Evolutionary conservation across 2,329 filamentous ascomycete species (phyloP), one percentile per base, ranked within the genome.

Genomic region (Phialocephala subalpina): DNA sequence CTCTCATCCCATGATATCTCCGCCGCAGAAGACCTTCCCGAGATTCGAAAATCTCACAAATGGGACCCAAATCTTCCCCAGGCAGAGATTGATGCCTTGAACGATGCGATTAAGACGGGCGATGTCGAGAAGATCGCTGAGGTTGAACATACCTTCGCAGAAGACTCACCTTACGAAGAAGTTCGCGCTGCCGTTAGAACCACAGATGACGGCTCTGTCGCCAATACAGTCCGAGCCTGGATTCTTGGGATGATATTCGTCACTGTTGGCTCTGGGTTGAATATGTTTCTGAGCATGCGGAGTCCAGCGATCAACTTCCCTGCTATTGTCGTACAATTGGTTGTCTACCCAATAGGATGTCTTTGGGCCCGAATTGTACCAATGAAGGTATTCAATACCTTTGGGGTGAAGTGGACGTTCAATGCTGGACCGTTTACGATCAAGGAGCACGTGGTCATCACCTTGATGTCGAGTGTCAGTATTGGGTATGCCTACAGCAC

Each of bases 401-500:
- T 88, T 68, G 87, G 87, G 16, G 60, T 82, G 4, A 77, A 72
- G 29, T 88, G 84, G 82, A 83, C 81, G 29, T 78, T 90, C 29
- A 91, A 90, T 63, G 87, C 89, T 0, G 87, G 88, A 0, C 88
- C 88, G 0, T 91, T 91, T 77, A 91, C 89, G 71, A 83, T 89
- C 75, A 91, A 91, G 77, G 89, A 91, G 73, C 89, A 91, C 75
- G 78, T 86, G 53, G 84, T 91, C 65, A 89, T 91, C 62, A 85
- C 87, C 68, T 59, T 72, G n/a, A 72, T 72, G 68, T 52, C 70
- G 5, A 72, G 66, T 36, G 70, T 72, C 1, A 69, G 66, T 5
- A 70, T 70, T 22, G 42, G 66, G 33, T 72, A 70, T 86, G 81
- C 76, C 2, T 93, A 93, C 71, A 89, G 90, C 1, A 93, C 90